Percentiles rank a stretch among this genome's conserved stretches.
These are phyloP conservation scores for Phytophthora aleatoria DNA, from an alignment of 352 stramenopile genomes.

Conservation along the genomic window DNA sequence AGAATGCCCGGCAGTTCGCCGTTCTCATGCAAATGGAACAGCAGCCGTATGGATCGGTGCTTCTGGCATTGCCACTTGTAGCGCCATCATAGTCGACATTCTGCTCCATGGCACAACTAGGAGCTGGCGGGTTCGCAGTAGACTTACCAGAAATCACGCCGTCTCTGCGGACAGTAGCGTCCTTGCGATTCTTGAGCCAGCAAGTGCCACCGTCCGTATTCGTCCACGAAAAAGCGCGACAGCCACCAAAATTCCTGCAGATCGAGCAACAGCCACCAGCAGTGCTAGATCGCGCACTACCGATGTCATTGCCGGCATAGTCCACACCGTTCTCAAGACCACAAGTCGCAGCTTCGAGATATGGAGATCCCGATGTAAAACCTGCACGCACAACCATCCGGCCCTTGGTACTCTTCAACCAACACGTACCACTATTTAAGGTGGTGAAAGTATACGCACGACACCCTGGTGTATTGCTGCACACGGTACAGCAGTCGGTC, in stretches of 20 bases:
- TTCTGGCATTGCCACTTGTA: slow-evolving; percentile 20
- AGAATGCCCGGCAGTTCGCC: slow-evolving; percentile 42
- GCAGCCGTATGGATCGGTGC: slow-evolving; percentile 25
- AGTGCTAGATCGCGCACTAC: slow-evolving; percentile 9
- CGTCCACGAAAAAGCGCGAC: slow-evolving; percentile 56
- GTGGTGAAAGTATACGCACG: slow-evolving; percentile 42
- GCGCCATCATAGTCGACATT: slow-evolving; percentile 35
- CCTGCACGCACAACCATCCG: slow-evolving; percentile 17
- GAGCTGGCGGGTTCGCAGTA: slow-evolving; percentile 19
- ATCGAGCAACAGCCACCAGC: slow-evolving; percentile 27
- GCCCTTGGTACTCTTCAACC: slow-evolving; percentile 39
- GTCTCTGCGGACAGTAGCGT: slow-evolving; percentile 6
- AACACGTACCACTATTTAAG: slow-evolving; percentile 34
- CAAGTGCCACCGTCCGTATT: slow-evolving; percentile 56
- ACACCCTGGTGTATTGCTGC: slow-evolving; percentile 21
- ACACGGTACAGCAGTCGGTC: slow-evolving; percentile 23
- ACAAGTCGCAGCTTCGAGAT: slow-evolving; percentile 19
- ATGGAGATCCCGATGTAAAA: slow-evolving; percentile 18
- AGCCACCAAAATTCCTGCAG: slow-evolving; percentile 28
- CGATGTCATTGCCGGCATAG: slow-evolving; percentile 41
- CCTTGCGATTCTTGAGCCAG: slow-evolving; percentile 46
- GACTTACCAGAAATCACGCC: slow-evolving; percentile 24
- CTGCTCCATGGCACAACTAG: slow-evolving; percentile 35
- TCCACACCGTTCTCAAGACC: slow-evolving; percentile 33
- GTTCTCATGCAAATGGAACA: slow-evolving; percentile 37